Evolutionary conservation across 139 green algal genomes (phyloP), one percentile per base, ranked within the genome.

Genomic region (Chlorella sp.): DNA sequence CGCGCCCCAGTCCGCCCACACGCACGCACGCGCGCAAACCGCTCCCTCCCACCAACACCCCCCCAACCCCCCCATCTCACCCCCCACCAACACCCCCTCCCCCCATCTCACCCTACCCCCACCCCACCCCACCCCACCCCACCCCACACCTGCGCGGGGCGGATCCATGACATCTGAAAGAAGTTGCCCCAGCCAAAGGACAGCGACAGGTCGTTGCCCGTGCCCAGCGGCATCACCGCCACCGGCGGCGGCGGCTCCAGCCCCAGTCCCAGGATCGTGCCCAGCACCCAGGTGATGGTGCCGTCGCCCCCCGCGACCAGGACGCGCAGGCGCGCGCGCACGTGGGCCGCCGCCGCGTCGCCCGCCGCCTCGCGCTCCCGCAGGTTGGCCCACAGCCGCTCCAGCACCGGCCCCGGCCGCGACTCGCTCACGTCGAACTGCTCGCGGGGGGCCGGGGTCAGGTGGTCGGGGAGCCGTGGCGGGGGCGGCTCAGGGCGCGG

Each of bases 151-250:
- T 66, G 50, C 31, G 23, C 38, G 9, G 64, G 48, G 8, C 67
- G 71, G 45, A 93, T 87, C 88, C 90, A 95, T 21, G 36, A 40
- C n/a, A 71, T 60, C 42, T 77, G 36, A 77, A 94, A 97, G 11
- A 80, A 82, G 42, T 79, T 68, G 50, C 92, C 92, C 92, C 92
- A 97, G 41, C 82, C 76, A 74, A 97, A 93, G 61, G 62, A 87
- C 19, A 94, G 86, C 3, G 83, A 79, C 23, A 97, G 79, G 79
- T 96, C 91, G 74, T 94, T 91, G 77, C 92, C 92, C 11, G 93
- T 97, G 40, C 92, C 93, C 74, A 97, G 82, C 0, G 93, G 93
- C 84, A 97, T 91, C 35, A 97, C 84, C 3, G 90, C 93, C 23
- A 97, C 86, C 0, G 88, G 58, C 6, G 92, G 92, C 31, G 73